Evolutionary conservation across 2,329 filamentous ascomycete genomes (phyloP), one percentile per base, ranked within the genome.

Genomic region (Elsinoe arachidis): DNA sequence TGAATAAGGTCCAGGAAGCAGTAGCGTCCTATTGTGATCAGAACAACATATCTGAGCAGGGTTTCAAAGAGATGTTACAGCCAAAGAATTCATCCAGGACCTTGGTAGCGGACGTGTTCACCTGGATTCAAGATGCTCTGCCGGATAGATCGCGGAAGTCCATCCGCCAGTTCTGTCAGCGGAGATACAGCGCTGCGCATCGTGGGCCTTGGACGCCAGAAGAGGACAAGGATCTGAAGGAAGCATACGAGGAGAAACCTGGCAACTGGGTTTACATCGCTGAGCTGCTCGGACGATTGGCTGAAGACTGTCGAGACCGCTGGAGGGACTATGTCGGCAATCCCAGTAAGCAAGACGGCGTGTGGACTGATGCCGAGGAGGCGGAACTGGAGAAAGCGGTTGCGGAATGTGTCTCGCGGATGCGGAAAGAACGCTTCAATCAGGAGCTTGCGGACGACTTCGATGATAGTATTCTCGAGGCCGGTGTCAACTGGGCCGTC

Each of bases 261-360:
- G 76, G 74, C 14, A 80, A 82, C 59, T 90, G 86, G 83, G 76
- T 77, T 10, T 62, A 75, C 26, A 86, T 90, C 61, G 81, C 78
- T 0, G 73, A 76, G n/a, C 62, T 80, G 19, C 78, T 88, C 61
- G 83, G 83, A 60, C 82, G 87, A 5, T 79, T 83, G 38, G 76
- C 80, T 0, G 80, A 83, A 59, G 85, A 89, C 65, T 77, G 84
- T 55, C 80, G 85, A 53, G 86, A 89, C 67, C 82, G 86, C 2
- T 88, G 84, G 74, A 78, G 83, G 38, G 86, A 88, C 63, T 83
- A 86, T 63, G 71, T 87, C 19, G 72, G 84, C 46, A 84, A 81
- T 56, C 79, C 79, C 17, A 74, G 78, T 5, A 76, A 74, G 0
- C 73, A 75, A 33, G 78, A 74, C 41, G 78, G 80, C 34, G 68